Evolutionary conservation across 257 asterid genomes (phyloP).

Genomic region (Solanum commersonii): DNA sequence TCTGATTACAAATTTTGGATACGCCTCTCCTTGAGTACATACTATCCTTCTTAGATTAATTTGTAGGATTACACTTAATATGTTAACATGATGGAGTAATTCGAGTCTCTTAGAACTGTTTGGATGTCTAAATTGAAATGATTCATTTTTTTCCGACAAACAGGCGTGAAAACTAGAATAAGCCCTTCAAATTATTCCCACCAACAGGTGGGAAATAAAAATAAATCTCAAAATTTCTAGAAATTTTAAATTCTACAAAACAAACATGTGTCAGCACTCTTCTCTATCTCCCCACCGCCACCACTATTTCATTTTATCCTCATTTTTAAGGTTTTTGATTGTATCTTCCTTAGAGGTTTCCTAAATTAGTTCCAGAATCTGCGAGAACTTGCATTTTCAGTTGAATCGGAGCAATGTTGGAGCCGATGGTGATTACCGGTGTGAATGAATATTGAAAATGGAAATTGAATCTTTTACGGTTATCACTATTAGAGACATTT

Average conservation of each 20-base stretch:
- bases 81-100: neutral
- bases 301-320: neutral
- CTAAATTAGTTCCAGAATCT: neutral
- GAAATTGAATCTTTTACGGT: neutral
- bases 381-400: neutral
- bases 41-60: neutral
- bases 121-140: neutral
- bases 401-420: conserved; percentile 11
- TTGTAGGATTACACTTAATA: neutral
- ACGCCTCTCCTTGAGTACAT: neutral
- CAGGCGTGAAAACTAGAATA: neutral
- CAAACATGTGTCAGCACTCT: neutral
- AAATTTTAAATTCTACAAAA: no score
- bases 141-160: neutral
- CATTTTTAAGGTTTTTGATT: neutral
- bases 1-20: neutral
- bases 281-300: neutral
- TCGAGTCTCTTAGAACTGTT: neutral
- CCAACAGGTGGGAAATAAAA: neutral
- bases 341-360: neutral
- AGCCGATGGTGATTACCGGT: conserved; percentile 7
- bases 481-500: neutral
- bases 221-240: neutral
- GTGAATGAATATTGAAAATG: neutral
- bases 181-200: neutral